Evolutionary conservation across 768 basidiomycete species (phyloP).

Genomic region (Amanita exitialis): DNA sequence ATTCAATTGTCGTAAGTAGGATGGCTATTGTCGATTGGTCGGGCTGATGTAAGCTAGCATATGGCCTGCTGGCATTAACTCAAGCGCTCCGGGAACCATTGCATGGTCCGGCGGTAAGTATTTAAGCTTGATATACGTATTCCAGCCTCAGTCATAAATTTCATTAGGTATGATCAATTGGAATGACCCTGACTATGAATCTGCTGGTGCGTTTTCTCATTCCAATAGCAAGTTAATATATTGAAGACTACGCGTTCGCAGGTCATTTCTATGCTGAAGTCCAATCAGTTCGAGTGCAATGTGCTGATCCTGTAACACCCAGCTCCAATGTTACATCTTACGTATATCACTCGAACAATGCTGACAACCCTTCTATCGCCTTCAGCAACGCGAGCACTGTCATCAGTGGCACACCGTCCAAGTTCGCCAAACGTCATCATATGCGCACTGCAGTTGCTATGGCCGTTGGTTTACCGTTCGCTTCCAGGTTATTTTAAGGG

Average conservation of each 20-base stretch:
- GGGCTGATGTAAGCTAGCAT: conserved; percentile 28
- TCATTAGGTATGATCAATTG: conserved; percentile 61
- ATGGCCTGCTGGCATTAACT: conserved; percentile 74
- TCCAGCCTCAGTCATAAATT: not conserved
- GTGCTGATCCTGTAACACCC: conserved; percentile 38
- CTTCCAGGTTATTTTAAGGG: conserved; percentile 11
- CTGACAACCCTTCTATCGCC: conserved; percentile 39
- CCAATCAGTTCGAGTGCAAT: conserved; percentile 52
- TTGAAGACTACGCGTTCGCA: conserved; percentile 9
- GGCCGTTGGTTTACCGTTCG: conserved; percentile 14
- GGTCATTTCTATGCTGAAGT: conserved; percentile 67
- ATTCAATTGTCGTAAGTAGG: conserved; percentile 65
- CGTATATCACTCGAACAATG: conserved; percentile 47
- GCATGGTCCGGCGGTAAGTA: conserved; percentile 61
- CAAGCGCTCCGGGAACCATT: conserved; percentile 57
- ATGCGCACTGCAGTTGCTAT: conserved; percentile 15
- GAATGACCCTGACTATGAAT: conserved; percentile 64
- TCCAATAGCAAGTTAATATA: not conserved
- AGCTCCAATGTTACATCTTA: conserved; percentile 48
- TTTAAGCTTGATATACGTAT: not conserved
- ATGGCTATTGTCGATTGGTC: not conserved
- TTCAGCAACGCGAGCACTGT: conserved; percentile 52
- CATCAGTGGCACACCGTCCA: conserved; percentile 32
- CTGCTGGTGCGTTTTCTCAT: conserved; percentile 36
- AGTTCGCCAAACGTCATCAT: conserved; percentile 2